These are phyloP conservation scores for Aspergillus calidoustus DNA, from an alignment of 2,329 filamentous ascomycete genomes.

Conservation along the genomic window DNA sequence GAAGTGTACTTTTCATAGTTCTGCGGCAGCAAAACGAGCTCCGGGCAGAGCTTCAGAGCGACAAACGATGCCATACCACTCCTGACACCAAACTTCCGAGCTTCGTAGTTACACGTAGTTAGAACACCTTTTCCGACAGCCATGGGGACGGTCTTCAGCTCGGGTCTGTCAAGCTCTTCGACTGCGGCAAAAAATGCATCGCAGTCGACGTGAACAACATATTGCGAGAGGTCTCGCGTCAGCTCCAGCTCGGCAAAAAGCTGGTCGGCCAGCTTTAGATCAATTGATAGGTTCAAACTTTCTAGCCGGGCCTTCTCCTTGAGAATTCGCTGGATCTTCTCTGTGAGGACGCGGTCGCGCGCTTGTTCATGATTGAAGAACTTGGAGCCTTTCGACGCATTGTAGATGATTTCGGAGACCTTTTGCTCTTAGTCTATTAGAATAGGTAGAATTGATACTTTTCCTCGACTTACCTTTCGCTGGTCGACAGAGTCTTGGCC, in stretches of 20 bases:
- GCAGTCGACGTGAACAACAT: constrained; percentile 90
- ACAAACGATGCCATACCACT: constrained; percentile 97
- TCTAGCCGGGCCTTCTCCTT: constrained; percentile 76
- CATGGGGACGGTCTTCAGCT: constrained; percentile 84
- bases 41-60: constrained; percentile 88
- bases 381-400: constrained; percentile 93
- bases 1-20: constrained; percentile 91
- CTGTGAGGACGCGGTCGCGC: constrained; percentile 79
- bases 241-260: constrained; percentile 79
- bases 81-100: constrained; percentile 85
- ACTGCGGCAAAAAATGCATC: constrained; percentile 98
- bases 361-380: constrained; percentile 91
- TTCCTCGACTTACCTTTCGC: constrained; percentile 62
- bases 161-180: constrained; percentile 81
- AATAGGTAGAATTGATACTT: background rate
- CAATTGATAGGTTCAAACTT: constrained; percentile 71
- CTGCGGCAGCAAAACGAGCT: constrained; percentile 78
- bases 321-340: constrained; percentile 82
- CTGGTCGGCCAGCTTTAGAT: constrained; percentile 78
- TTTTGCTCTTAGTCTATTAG: constrained; percentile 34
- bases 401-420: constrained; percentile 96
- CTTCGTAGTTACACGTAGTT: constrained; percentile 83
- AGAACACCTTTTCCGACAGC: constrained; percentile 79
- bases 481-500: constrained; percentile 95
- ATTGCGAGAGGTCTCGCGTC: constrained; percentile 78